Conservation (phyloP, 1,139 yeast genomes). For the Taphrina pruni region DNA sequence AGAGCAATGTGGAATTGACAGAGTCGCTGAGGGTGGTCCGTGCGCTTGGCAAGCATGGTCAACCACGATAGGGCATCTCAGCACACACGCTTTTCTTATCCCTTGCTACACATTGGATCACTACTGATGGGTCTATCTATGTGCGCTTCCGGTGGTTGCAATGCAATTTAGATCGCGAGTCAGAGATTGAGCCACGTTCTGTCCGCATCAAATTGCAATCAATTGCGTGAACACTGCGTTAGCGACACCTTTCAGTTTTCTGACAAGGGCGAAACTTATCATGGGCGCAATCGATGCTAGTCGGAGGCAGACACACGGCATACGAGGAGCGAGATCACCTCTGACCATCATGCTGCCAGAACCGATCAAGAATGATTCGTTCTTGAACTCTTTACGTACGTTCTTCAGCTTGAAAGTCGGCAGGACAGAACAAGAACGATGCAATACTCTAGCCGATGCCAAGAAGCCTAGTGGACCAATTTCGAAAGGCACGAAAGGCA, state of each 20-base stretch:
- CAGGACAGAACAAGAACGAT: slow-evolving; percentile 1
- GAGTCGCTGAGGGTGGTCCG: too few relatives aligned
- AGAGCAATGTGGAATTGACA: too few relatives aligned
- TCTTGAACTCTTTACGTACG: slow-evolving; percentile 3
- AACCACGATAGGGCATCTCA: too few relatives aligned
- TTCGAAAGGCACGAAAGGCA: not conserved
- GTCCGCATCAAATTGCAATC: not conserved
- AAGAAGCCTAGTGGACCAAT: not conserved
- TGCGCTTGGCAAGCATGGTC: too few relatives aligned
- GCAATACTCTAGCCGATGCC: not conserved
- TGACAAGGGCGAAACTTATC: not conserved
- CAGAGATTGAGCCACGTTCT: slow-evolving; percentile 4
- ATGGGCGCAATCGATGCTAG: not conserved
- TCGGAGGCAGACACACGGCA: not conserved
- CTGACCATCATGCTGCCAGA: not conserved
- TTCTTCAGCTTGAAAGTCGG: slow-evolving; percentile 10
- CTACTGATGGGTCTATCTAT: too few relatives aligned
- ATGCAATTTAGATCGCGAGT: slow-evolving; percentile 3
- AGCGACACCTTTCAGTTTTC: not conserved
- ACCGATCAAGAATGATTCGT: slow-evolving; percentile 21
- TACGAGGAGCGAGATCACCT: not conserved
- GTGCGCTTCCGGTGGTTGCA: not conserved
- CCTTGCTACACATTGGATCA: too few relatives aligned
- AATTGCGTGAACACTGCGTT: not conserved
- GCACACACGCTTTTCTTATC: too few relatives aligned